Conservation (phyloP, 1,284 basidiomycete species). For the Lignosus rhinocerotis region DNA sequence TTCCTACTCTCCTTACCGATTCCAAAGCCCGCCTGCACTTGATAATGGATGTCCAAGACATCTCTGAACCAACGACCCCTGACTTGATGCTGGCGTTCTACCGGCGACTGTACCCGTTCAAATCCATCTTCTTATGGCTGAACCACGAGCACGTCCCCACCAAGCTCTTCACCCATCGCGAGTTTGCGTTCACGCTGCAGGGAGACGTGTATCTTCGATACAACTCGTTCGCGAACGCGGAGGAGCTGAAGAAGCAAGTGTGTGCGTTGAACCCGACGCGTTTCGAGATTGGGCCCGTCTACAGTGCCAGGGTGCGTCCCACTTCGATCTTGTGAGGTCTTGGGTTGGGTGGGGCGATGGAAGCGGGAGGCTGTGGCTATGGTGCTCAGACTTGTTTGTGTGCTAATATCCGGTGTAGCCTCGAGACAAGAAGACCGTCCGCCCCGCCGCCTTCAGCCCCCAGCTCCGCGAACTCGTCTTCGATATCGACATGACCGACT, state of each 20-base stretch:
- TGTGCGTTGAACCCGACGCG: slow-evolving; percentile 82
- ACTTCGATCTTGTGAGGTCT: neutral
- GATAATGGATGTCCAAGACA: slow-evolving; percentile 16
- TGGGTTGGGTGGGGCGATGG: neutral
- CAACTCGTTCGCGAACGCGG: slow-evolving; percentile 83
- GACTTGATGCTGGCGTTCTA: slow-evolving; percentile 86
- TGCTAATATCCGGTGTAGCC: slow-evolving; percentile 55
- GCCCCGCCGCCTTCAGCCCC: slow-evolving; percentile 76
- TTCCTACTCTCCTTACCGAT: neutral
- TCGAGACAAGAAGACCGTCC: slow-evolving; percentile 86
- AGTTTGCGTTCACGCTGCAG: slow-evolving; percentile 95
- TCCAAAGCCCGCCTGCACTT: neutral
- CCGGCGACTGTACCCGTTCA: slow-evolving; percentile 91
- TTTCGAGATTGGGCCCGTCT: slow-evolving; percentile 97
- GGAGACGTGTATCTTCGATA: slow-evolving; percentile 95
- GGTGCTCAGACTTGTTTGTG: slow-evolving; percentile 3
- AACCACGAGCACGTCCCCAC: slow-evolving; percentile 84
- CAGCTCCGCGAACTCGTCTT: slow-evolving; percentile 93
- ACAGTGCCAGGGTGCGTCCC: slow-evolving; percentile 72
- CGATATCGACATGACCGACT: slow-evolving; percentile 99
- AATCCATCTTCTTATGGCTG: slow-evolving; percentile 92
- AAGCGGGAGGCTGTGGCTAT: neutral
- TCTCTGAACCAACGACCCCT: slow-evolving; percentile 26
- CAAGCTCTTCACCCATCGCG: slow-evolving; percentile 86
- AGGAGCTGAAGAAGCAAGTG: slow-evolving; percentile 93